phyloP scores from a whole-genome alignment of 805 yeast genomes.

The Candida maesae region DNA sequence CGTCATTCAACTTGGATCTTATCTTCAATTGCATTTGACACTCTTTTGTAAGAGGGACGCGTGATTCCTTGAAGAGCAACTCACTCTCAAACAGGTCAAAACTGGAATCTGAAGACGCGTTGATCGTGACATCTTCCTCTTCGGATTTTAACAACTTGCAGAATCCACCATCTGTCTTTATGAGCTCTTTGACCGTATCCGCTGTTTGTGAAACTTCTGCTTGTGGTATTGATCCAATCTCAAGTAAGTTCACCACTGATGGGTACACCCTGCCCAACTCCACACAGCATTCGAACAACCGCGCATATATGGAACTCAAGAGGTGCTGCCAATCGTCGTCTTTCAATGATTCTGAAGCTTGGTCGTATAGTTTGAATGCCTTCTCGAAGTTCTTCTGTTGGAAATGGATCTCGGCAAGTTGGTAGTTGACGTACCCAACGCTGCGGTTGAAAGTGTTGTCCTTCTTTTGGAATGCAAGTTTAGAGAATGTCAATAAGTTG shows the following conservation, averaged over 20 bases:
- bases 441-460: constrained; percentile 34
- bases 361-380: constrained; percentile 40
- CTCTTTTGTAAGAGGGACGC: constrained; percentile 20
- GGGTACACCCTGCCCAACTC: constrained; percentile 31
- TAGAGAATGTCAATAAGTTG: constrained; percentile 33
- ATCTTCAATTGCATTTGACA: constrained; percentile 31
- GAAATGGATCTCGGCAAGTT: constrained; percentile 48
- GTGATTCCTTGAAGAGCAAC: constrained; percentile 19
- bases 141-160: not conserved
- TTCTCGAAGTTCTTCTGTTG: constrained; percentile 31
- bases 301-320: constrained; percentile 31
- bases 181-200: constrained; percentile 3
- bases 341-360: constrained; percentile 34
- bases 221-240: constrained; percentile 29
- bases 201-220: constrained; percentile 1
- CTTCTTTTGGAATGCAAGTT: constrained; percentile 35
- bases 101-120: constrained; percentile 24
- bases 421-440: constrained; percentile 42
- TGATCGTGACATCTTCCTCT: constrained; percentile 16
- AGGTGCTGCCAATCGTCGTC: constrained; percentile 41
- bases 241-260: constrained; percentile 31
- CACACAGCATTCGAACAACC: constrained; percentile 37
- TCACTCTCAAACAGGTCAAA: constrained; percentile 25
- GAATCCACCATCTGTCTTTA: not conserved
- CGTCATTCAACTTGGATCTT: constrained; percentile 25